Percentiles rank a stretch among this genome's conserved stretches.
These are phyloP conservation scores for Pisolithus orientalis DNA, from an alignment of 768 basidiomycete genomes.

Conservation along the genomic window DNA sequence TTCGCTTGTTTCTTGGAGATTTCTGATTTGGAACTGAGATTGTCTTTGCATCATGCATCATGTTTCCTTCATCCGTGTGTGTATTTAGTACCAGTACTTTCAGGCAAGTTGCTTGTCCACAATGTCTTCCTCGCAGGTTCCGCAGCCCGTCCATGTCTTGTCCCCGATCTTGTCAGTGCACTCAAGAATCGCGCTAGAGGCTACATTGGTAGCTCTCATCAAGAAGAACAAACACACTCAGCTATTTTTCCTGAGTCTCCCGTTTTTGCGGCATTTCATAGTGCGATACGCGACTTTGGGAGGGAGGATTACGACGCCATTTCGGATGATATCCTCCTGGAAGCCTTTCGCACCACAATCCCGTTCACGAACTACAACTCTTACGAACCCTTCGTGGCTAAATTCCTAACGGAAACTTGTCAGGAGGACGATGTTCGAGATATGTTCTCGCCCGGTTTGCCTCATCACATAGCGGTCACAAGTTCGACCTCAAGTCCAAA, in stretches of 20 bases:
- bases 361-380: constrained; percentile 17
- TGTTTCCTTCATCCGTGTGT: too few species aligned
- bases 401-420: neutral
- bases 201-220: constrained; percentile 7
- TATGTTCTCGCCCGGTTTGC: too few species aligned
- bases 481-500: too few species aligned
- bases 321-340: constrained; percentile 4
- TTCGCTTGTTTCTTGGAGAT: too few species aligned
- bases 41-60: too few species aligned
- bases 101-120: neutral
- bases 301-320: neutral
- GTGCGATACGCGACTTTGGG: constrained; percentile 5
- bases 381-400: constrained; percentile 9
- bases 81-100: too few species aligned
- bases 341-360: constrained; percentile 8
- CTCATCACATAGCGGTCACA: too few species aligned
- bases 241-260: constrained; percentile 5
- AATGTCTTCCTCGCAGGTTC: neutral
- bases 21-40: too few species aligned
- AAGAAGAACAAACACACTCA: neutral
- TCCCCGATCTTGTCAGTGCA: neutral
- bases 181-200: neutral
- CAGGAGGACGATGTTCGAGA: neutral
- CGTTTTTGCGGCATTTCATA: neutral
- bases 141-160: neutral